Percentiles rank a stretch among this genome's conserved stretches.
phyloP scores from a whole-genome alignment of 2,329 filamentous ascomycete species.

The Paecilomyces variotii region DNA sequence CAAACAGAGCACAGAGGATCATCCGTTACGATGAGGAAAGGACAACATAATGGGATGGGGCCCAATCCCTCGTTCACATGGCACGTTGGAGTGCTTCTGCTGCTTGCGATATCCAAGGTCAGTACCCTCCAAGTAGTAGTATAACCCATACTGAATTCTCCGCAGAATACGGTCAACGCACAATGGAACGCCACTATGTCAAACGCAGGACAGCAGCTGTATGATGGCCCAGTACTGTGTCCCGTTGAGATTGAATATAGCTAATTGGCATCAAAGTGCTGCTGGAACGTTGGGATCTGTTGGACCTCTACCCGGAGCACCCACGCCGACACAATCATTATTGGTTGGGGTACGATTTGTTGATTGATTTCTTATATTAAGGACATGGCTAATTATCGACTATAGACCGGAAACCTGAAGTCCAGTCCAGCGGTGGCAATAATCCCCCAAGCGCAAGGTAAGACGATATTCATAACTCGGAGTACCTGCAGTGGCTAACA shows the following conservation, averaged over 20 bases:
- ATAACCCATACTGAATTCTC: not conserved
- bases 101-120: not conserved
- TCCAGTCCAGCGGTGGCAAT: not conserved
- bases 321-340: not conserved
- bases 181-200: not conserved
- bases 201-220: not conserved
- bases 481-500: not conserved
- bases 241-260: not conserved
- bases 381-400: not conserved
- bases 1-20: not conserved
- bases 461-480: not conserved
- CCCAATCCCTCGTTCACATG: not conserved
- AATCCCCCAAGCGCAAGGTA: not conserved
- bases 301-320: not conserved
- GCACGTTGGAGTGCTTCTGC: not conserved
- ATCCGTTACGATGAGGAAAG: not conserved
- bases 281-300: not conserved
- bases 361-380: not conserved
- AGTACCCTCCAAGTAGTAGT: not conserved
- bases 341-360: not conserved
- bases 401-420: not conserved
- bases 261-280: not conserved
- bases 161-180: not conserved
- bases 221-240: not conserved
- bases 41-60: not conserved